A percentile compares a stretch with the other conserved stretches of the same genome.
Evolutionary conservation across 2,329 filamentous ascomycete species (phyloP).

Genomic region (Grosmannia penicillata): DNA sequence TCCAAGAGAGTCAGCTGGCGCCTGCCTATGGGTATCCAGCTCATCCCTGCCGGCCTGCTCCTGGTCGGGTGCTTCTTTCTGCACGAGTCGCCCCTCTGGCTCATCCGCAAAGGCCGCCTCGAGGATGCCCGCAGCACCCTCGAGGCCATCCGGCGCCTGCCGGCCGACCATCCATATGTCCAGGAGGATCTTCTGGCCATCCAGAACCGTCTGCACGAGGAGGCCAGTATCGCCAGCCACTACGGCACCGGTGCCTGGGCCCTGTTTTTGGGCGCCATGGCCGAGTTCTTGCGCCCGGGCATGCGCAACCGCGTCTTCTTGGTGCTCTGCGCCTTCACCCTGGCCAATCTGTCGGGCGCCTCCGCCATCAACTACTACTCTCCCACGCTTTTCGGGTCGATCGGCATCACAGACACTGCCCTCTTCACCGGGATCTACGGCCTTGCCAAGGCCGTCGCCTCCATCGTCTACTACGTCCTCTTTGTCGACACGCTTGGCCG

Average conservation of each 20-base stretch:
- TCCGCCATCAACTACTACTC: constrained; percentile 29
- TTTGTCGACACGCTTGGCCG: constrained; percentile 26
- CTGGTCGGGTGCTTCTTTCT: constrained; percentile 29
- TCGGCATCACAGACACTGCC: constrained; percentile 28
- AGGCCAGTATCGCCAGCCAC: constrained; percentile 15
- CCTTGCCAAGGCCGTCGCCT: constrained; percentile 25
- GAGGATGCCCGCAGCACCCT: constrained; percentile 25
- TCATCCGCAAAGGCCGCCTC: constrained; percentile 24
- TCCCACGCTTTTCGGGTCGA: constrained; percentile 23
- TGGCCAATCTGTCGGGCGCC: constrained; percentile 26
- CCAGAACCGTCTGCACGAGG: neutral
- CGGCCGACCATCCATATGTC: constrained; percentile 13
- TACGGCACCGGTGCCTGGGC: constrained; percentile 14
- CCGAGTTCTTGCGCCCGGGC: constrained; percentile 21
- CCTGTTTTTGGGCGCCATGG: constrained; percentile 18
- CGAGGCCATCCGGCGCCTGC: constrained; percentile 21
- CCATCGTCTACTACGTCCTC: constrained; percentile 24
- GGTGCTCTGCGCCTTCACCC: constrained; percentile 21
- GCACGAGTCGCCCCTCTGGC: constrained; percentile 24
- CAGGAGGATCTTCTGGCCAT: neutral
- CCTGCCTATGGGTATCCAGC: constrained; percentile 32
- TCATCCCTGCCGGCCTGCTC: constrained; percentile 27
- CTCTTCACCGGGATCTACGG: constrained; percentile 38
- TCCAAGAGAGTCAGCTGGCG: constrained; percentile 22
- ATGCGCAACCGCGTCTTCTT: constrained; percentile 25